Percentiles rank a stretch among this genome's conserved stretches.
phyloP scores from a whole-genome alignment of 2,329 filamentous ascomycete genomes.

The Fusarium guadeloupense region DNA sequence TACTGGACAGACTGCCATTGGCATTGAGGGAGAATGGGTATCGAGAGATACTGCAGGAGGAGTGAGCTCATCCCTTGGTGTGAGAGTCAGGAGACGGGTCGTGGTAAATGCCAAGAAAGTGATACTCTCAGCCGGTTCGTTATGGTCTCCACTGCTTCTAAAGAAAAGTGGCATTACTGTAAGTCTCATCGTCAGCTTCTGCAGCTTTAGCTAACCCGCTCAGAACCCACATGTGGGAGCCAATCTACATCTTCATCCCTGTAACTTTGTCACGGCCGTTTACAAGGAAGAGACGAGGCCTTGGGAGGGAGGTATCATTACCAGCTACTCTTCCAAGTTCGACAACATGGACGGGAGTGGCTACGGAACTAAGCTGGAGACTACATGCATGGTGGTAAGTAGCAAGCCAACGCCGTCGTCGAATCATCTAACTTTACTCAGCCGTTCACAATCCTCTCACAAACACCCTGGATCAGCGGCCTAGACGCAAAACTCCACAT shows the following conservation, averaged over 20 bases:
- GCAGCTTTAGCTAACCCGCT: slow-evolving; percentile 32
- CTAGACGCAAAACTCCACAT: slow-evolving; percentile 77
- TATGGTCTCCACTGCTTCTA: slow-evolving; percentile 81
- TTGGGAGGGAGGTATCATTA: slow-evolving; percentile 82
- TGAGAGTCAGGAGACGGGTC: slow-evolving; percentile 66
- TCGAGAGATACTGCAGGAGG: slow-evolving; percentile 72
- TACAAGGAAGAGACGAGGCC: slow-evolving; percentile 76
- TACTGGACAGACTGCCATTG: slow-evolving; percentile 66
- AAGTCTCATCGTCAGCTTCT: slow-evolving; percentile 35
- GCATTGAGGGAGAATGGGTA: slow-evolving; percentile 79
- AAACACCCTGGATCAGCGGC: slow-evolving; percentile 73
- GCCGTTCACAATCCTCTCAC: slow-evolving; percentile 70
- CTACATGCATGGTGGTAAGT: slow-evolving; percentile 72
- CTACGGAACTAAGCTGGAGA: slow-evolving; percentile 85
- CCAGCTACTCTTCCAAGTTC: slow-evolving; percentile 77
- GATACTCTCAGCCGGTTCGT: slow-evolving; percentile 77
- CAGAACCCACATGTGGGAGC: slow-evolving; percentile 82
- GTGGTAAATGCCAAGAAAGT: slow-evolving; percentile 82
- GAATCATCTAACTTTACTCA: slow-evolving; percentile 47
- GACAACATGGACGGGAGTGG: slow-evolving; percentile 83
- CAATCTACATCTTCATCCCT: slow-evolving; percentile 85
- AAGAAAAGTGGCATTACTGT: slow-evolving; percentile 79
- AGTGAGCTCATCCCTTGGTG: slow-evolving; percentile 59
- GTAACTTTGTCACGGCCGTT: slow-evolving; percentile 65
- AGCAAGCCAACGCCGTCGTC: background rate